Conservation (phyloP, 768 basidiomycete species). For the Botryobasidium botryosum region DNA sequence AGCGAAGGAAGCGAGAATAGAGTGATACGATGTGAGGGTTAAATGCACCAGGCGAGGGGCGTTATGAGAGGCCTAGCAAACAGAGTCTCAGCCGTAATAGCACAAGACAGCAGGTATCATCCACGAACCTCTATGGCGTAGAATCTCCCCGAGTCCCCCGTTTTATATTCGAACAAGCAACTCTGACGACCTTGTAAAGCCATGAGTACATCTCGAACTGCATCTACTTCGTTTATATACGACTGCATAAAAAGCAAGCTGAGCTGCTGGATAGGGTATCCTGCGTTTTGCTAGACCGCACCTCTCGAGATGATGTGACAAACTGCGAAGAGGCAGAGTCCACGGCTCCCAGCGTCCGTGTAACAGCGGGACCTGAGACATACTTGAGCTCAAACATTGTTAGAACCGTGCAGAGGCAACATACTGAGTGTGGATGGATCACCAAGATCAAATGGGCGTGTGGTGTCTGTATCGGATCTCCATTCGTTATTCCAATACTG, state of each 20-base stretch:
- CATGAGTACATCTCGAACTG: constrained; percentile 61
- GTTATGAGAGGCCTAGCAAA: constrained; percentile 23
- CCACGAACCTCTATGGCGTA: not conserved
- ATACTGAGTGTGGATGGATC: constrained; percentile 59
- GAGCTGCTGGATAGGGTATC: not conserved
- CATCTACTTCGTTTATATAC: constrained; percentile 59
- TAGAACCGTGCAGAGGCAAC: constrained; percentile 5
- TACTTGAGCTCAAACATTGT: not conserved
- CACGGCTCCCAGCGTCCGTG: not conserved
- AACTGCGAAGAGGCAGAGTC: constrained; percentile 19
- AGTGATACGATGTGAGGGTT: constrained; percentile 46
- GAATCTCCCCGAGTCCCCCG: not conserved
- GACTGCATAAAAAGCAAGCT: constrained; percentile 23
- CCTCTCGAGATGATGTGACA: constrained; percentile 11
- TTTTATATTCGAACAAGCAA: constrained; percentile 4
- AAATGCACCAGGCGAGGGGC: constrained; percentile 47
- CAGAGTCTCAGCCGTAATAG: not conserved
- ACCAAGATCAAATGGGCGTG: constrained; percentile 39
- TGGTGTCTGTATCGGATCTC: constrained; percentile 30
- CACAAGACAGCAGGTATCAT: not conserved
- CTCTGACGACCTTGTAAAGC: constrained; percentile 44
- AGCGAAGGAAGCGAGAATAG: constrained; percentile 43
- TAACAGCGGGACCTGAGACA: constrained; percentile 2
- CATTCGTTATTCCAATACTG: constrained; percentile 68
- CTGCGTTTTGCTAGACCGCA: not conserved